These are phyloP conservation scores for Pythium aquatile DNA, from an alignment of 352 stramenopile species.

Conservation along the genomic window DNA sequence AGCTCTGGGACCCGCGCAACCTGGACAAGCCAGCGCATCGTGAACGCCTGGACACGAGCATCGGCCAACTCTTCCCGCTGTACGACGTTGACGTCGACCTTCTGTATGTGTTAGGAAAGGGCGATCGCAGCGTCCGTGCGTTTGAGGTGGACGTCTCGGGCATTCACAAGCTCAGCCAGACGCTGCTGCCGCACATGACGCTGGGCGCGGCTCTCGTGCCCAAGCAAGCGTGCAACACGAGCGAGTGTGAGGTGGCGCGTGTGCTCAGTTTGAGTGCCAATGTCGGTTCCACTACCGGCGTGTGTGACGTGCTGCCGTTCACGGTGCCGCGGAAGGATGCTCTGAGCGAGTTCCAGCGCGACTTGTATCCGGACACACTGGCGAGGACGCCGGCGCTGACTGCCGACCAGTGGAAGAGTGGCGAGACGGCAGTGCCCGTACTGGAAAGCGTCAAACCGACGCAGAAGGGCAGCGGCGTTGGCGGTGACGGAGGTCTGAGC, in stretches of 20 bases:
- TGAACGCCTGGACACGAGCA: slow-evolving; percentile 62
- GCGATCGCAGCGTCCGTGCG: slow-evolving; percentile 54
- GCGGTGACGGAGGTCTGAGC: background rate
- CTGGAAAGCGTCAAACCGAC: slow-evolving; percentile 37
- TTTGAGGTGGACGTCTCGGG: slow-evolving; percentile 59
- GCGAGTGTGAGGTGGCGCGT: slow-evolving; percentile 58
- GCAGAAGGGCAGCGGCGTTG: background rate
- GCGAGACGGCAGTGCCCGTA: slow-evolving; percentile 42
- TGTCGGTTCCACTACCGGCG: slow-evolving; percentile 30
- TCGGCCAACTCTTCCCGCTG: slow-evolving; percentile 64
- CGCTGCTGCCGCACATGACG: slow-evolving; percentile 49
- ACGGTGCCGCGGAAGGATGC: slow-evolving; percentile 64
- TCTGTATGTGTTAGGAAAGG: slow-evolving; percentile 69
- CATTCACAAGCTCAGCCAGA: slow-evolving; percentile 55
- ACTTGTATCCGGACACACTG: slow-evolving; percentile 71
- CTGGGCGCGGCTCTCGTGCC: slow-evolving; percentile 51
- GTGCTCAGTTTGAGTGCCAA: slow-evolving; percentile 54
- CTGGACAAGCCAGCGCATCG: slow-evolving; percentile 46
- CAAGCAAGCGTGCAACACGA: slow-evolving; percentile 52
- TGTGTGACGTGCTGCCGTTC: slow-evolving; percentile 68
- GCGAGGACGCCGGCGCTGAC: slow-evolving; percentile 39
- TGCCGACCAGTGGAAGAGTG: slow-evolving; percentile 40
- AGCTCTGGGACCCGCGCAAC: slow-evolving; percentile 73
- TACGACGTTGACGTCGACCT: slow-evolving; percentile 69
- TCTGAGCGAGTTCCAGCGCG: slow-evolving; percentile 59